Evolutionary conservation across 306 rosid genomes (phyloP), one percentile per base, ranked within the genome.

Genomic region (Inga oerstediana): DNA sequence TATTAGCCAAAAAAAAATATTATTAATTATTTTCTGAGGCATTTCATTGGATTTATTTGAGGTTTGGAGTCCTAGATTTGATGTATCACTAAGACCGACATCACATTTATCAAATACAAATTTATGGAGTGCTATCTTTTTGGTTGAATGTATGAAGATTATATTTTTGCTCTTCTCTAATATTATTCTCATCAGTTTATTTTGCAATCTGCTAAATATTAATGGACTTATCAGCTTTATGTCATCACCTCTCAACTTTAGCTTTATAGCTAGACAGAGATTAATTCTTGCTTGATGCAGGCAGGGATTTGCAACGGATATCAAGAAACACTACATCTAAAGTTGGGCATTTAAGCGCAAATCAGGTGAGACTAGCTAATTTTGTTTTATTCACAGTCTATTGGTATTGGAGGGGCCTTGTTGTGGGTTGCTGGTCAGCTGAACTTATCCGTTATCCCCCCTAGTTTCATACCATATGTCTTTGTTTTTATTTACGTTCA

Each of bases 251-350:
- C 44, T 67, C 48, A 76, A 62, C 46, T 46, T 39, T 80, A 76
- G 78, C 61, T 51, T 78, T 81, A 76, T 76, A 79, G 74, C 67
- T 75, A 62, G 86, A 86, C 82, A 84, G 89, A 82, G 87, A 83
- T 86, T 91, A 84, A 89, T 91, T 88, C 79, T 87, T 81, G 82
- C 79, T 81, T 89, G 86, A 78, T 85, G 87, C 94, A 93, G 98
- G 94, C 98, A 95, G 98, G 98, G 98, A 95, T 90, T 92, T 95
- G 94, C 98, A 95, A 88, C 81, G 81, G 69, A 78, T 93, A 79
- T 89, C 97, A 81, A 92, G 98, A 75, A 89, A 88, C 81, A 77
- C 78, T 51, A 80, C 90, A 77, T 79, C 90, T 65, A 91, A 83
- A 90, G 98, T 95, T 77, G 98, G 97, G 39, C 6, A 90, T 81